A percentile compares a stretch with the other conserved stretches of the same genome.
Evolutionary conservation across 2,329 filamentous ascomycete species (phyloP).

Genomic region (Stachybotrys echinatus): DNA sequence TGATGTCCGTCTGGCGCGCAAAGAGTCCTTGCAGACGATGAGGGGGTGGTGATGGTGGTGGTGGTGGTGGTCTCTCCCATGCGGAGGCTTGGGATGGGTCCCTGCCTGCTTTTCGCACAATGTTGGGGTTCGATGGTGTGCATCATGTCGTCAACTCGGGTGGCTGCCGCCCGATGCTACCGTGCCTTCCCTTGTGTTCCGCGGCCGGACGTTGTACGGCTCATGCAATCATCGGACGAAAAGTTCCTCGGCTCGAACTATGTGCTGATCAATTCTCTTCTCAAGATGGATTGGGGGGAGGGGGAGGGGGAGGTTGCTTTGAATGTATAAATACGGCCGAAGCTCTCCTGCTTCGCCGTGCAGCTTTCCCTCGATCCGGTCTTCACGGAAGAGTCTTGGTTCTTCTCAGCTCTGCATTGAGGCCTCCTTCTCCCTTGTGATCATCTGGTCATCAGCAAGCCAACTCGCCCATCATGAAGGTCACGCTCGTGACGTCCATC

Average conservation of each 20-base stretch:
- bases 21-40: not conserved
- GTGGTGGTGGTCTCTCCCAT: too few species aligned
- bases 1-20: not conserved
- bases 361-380: not conserved
- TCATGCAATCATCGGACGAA: too few species aligned
- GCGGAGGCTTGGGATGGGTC: too few species aligned
- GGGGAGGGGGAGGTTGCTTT: not conserved
- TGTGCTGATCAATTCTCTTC: not conserved
- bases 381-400: not conserved
- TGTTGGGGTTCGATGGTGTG: not conserved
- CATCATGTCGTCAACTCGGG: not conserved
- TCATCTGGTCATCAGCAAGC: not conserved
- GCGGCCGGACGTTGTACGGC: too few species aligned
- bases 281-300: not conserved
- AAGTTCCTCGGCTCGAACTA: not conserved
- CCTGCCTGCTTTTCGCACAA: not conserved
- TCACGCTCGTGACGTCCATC: conserved; percentile 25
- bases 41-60: not conserved
- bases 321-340: not conserved
- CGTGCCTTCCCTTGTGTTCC: not conserved
- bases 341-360: not conserved
- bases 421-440: not conserved
- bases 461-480: conserved; percentile 41
- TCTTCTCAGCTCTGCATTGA: not conserved
- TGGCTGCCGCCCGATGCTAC: too few species aligned